Percentiles rank a stretch among this genome's conserved stretches.
These are phyloP conservation scores for Sporobolus alterniflorus DNA, from an alignment of 202 grass and related monocot genomes.

Conservation along the genomic window DNA sequence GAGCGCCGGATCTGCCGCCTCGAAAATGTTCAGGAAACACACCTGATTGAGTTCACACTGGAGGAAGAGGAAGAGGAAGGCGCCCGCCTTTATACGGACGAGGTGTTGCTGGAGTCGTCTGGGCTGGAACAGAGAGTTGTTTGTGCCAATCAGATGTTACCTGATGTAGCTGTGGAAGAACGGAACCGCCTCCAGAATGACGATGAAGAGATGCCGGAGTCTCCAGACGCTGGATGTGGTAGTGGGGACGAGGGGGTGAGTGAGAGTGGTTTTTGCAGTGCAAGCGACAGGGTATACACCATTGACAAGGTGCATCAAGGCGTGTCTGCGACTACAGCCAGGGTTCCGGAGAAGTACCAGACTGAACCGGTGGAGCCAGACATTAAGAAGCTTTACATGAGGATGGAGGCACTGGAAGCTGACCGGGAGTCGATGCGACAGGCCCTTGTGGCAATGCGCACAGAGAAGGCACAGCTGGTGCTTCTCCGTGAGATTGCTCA, in stretches of 20 bases:
- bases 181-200: conserved; percentile 23
- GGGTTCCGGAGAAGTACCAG: conserved; percentile 47
- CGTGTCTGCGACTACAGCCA: conserved; percentile 36
- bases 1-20: conserved; percentile 59
- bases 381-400: conserved; percentile 89
- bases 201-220: conserved; percentile 35
- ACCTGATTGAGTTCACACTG: conserved; percentile 32
- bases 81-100: conserved; percentile 13
- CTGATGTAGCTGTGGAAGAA: conserved; percentile 20
- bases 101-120: conserved; percentile 1
- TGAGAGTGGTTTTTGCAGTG: conserved; percentile 19
- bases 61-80: conserved; percentile 56
- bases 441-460: conserved; percentile 78
- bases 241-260: conserved; percentile 20
- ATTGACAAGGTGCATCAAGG: conserved; percentile 74
- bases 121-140: background rate
- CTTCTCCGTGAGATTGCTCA: conserved; percentile 93
- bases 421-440: conserved; percentile 91
- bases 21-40: conserved; percentile 47
- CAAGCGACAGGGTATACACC: conserved; percentile 71
- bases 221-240: conserved; percentile 24
- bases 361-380: conserved; percentile 50
- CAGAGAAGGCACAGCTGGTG: conserved; percentile 86
- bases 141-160: conserved; percentile 22
- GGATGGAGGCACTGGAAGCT: conserved; percentile 85